These are phyloP conservation scores for Malassezia pachydermatis DNA, from an alignment of 1,284 basidiomycete species.

Conservation along the genomic window DNA sequence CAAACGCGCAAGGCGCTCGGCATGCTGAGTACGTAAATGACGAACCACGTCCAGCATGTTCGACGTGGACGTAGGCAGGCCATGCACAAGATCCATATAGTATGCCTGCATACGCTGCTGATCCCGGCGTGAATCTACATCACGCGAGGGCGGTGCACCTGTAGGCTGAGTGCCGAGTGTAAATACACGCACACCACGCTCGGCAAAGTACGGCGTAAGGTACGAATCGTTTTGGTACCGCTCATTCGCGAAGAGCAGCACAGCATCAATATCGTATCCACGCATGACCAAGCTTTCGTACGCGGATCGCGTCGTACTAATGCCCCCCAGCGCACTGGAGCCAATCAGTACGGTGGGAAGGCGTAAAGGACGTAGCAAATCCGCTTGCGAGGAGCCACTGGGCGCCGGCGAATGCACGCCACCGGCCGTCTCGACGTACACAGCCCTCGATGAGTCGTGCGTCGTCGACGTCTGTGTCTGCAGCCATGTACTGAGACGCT, in stretches of 20 bases:
- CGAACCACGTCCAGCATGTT: constrained; percentile 54
- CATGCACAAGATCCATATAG: constrained; percentile 53
- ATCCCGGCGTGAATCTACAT: constrained; percentile 54
- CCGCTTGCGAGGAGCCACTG: constrained; percentile 67
- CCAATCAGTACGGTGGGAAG: constrained; percentile 80
- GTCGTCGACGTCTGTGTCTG: neutral
- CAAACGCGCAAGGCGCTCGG: constrained; percentile 59
- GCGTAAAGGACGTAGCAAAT: constrained; percentile 55
- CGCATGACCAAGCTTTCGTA: constrained; percentile 83
- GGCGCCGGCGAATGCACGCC: constrained; percentile 86
- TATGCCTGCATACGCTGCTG: constrained; percentile 58
- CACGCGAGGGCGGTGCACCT: constrained; percentile 48
- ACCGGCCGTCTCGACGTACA: constrained; percentile 90
- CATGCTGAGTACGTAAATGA: constrained; percentile 61
- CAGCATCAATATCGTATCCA: constrained; percentile 75
- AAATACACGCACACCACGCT: constrained; percentile 54
- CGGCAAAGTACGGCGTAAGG: constrained; percentile 65
- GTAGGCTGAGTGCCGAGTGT: constrained; percentile 21
- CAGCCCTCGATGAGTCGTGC: no score
- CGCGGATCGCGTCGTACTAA: constrained; percentile 82
- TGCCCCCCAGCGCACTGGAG: constrained; percentile 80
- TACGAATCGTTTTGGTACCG: constrained; percentile 63
- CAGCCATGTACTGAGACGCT: constrained; percentile 60
- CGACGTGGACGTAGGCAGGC: neutral
- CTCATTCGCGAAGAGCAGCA: constrained; percentile 71